Evolutionary conservation across 495 filamentous ascomycete genomes (phyloP).

Genomic region (Aspergillus nidulans): DNA sequence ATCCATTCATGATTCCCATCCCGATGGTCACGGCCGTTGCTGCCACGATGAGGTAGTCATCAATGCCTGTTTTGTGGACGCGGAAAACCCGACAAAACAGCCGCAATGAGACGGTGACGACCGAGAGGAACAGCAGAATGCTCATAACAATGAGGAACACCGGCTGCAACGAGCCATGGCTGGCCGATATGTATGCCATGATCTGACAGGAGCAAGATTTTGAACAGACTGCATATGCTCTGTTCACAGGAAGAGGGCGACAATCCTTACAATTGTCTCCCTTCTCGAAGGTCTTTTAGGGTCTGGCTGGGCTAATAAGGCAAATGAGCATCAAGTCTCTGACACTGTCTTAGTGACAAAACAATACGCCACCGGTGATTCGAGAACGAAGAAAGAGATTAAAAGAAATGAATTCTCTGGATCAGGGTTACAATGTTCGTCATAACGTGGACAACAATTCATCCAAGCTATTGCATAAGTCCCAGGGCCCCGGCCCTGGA

Average conservation of each 20-base stretch:
- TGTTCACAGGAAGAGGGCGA: background rate
- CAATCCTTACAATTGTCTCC: background rate
- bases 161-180: conserved; percentile 16
- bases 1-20: conserved; percentile 18
- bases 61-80: conserved; percentile 8
- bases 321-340: background rate
- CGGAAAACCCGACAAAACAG: conserved; percentile 6
- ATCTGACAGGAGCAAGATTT: background rate
- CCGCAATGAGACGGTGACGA: conserved; percentile 9
- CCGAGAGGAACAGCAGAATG: conserved; percentile 9
- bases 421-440: background rate
- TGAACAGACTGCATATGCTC: background rate
- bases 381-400: too few relatives aligned
- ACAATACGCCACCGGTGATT: background rate
- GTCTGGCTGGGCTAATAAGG: background rate
- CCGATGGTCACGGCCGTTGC: conserved; percentile 12
- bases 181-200: conserved; percentile 18
- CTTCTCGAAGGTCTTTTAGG: background rate
- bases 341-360: background rate
- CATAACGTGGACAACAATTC: background rate
- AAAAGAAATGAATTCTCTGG: too few relatives aligned
- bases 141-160: conserved; percentile 13
- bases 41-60: conserved; percentile 15
- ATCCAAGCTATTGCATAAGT: background rate
- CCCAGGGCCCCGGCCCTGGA: too few relatives aligned